Base-by-base conservation (phyloP, 768 basidiomycete species). In the Kondoa subrosea region DNA sequence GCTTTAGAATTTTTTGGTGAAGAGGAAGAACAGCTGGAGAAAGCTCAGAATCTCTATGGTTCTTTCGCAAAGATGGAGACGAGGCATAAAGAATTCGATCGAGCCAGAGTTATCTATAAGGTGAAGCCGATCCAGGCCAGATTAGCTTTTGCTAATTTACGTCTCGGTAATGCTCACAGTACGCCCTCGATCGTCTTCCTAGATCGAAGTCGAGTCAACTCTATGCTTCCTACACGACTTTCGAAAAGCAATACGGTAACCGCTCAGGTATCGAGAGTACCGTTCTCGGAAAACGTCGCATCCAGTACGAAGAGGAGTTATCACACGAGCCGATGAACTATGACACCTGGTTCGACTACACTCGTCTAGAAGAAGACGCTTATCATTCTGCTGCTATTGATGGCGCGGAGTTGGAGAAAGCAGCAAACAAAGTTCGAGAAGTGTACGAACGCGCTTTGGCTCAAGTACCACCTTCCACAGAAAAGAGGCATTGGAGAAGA, bases 41-140 rank as follows among this genome's bases (percentile, higher is more conserved):
- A 86, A 76, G 81, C 91, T 2, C 93, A 99, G 78, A 87, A 86
- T 2, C 89, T 95, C 3, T 95, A 92, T 76, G 85, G 83, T 65
- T 85, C 88, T 1, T 95, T 97, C 78, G 92, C 92, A 0, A 90
- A 89, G 79, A 96, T 97, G 91, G 95, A 99, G 79, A 93, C 85
- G 4, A 81, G 95, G 65, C 76, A 91, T 74, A 97, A 96, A 79
- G 95, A 99, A 79, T 95, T 85, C 76, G 95, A 99, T 67, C 87
- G 95, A 56, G 92, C 95, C 2, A 81, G 95, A 67, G 90, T 95
- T 30, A 96, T 97, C 71, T 97, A 93, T 80, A 97, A 97, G 82
- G 92, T 86, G 72, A n/a, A n/a, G n/a, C n/a, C 56, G 81, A 74
- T n/a, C n/a, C 60, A 27, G 25, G 1, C 21, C 12, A 1, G 27